phyloP scores from a whole-genome alignment of 345 rosid genomes.

The Sisymbrium irio region DNA sequence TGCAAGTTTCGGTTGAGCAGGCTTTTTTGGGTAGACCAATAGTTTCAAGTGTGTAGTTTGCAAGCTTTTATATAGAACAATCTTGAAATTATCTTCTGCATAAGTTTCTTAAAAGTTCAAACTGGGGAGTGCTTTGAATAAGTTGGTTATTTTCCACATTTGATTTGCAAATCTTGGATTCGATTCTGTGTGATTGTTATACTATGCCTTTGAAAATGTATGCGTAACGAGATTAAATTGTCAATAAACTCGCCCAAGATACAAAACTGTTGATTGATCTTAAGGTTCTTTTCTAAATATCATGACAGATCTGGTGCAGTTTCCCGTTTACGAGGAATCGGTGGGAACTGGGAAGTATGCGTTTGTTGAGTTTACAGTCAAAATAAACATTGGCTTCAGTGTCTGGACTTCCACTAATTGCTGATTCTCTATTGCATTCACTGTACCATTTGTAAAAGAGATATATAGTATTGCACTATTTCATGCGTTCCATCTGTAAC shows the following conservation, averaged over 20 bases:
- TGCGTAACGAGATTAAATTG: background rate
- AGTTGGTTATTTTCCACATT: background rate
- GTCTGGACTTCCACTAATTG: background rate
- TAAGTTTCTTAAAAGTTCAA: background rate
- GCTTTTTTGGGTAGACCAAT: background rate
- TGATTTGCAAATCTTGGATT: background rate
- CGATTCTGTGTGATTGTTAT: background rate
- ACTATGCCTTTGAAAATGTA: background rate
- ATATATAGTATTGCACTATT: background rate
- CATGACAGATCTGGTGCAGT: background rate
- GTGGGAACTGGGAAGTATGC: conserved; percentile 1
- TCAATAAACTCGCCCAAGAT: too few relatives aligned
- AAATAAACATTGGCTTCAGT: background rate
- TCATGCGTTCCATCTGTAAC: background rate
- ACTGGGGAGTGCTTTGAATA: background rate
- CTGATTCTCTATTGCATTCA: conserved; percentile 1
- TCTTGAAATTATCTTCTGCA: background rate
- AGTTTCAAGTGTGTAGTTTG: background rate
- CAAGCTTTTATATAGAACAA: background rate
- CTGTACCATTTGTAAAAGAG: conserved; percentile 18
- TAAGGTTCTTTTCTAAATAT: background rate
- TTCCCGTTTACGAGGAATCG: background rate
- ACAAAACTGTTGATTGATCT: background rate
- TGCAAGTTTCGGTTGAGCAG: background rate
- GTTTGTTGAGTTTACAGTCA: background rate